phyloP scores from a whole-genome alignment of 2,329 filamentous ascomycete genomes.

The Penicillium sp. region DNA sequence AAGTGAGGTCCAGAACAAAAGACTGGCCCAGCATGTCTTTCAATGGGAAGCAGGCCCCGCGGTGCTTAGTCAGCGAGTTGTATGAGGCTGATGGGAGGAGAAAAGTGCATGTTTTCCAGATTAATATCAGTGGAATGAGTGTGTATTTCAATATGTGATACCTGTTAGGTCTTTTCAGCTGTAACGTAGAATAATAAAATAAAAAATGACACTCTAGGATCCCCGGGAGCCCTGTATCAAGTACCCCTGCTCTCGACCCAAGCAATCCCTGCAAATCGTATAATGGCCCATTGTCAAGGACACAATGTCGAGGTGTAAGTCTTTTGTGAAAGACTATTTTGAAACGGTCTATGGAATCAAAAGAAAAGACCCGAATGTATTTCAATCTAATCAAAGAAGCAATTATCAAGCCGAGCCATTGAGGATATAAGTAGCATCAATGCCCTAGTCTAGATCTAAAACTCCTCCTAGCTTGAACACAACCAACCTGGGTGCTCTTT shows the following conservation, averaged over 20 bases:
- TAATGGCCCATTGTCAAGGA: background rate
- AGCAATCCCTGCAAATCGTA: background rate
- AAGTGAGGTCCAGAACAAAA: background rate
- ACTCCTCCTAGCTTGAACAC: background rate
- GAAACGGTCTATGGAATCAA: background rate
- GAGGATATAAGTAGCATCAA: background rate
- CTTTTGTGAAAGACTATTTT: background rate
- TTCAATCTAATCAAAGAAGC: background rate
- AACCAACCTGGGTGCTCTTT: no score
- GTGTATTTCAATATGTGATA: no score
- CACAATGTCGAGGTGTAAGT: background rate
- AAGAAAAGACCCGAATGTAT: background rate
- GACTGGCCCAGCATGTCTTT: background rate
- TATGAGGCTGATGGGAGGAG: conserved; percentile 3
- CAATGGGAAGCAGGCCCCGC: conserved; percentile 2
- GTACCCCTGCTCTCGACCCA: background rate
- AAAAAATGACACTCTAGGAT: background rate
- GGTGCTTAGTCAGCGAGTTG: background rate
- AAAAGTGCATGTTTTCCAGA: no score
- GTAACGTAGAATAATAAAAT: no score
- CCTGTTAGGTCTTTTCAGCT: no score
- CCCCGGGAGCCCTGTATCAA: background rate
- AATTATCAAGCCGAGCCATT: background rate
- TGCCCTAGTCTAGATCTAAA: background rate
- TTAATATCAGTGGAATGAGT: no score